phyloP scores from a whole-genome alignment of 345 rosid genomes.

The Lepidium sativum region DNA sequence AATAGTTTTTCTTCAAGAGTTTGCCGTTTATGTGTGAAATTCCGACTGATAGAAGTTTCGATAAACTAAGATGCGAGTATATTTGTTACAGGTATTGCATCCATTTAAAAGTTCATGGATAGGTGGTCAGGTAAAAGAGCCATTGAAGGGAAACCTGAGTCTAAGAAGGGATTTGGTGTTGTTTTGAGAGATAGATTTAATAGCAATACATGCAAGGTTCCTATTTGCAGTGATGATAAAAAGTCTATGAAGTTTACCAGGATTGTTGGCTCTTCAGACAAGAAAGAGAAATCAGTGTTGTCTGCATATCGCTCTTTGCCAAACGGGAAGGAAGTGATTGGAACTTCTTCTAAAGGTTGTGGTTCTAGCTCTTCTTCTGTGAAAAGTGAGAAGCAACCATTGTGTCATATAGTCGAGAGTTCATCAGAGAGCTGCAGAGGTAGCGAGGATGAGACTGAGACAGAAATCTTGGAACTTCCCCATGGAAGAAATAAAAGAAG shows the following conservation, averaged over 20 bases:
- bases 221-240: constrained; percentile 46
- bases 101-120: constrained; percentile 46
- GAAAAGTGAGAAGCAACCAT: constrained; percentile 29
- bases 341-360: constrained; percentile 58
- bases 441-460: constrained; percentile 45
- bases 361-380: constrained; percentile 27
- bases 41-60: not conserved
- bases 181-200: constrained; percentile 51
- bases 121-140: constrained; percentile 62
- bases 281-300: constrained; percentile 45
- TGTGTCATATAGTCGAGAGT: constrained; percentile 45
- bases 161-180: constrained; percentile 47
- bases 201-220: constrained; percentile 39
- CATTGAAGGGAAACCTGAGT: constrained; percentile 32
- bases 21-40: not conserved
- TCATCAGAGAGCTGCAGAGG: constrained; percentile 60
- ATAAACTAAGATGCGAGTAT: not conserved
- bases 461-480: constrained; percentile 26
- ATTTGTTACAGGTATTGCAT: constrained; percentile 31
- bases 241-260: constrained; percentile 45
- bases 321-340: constrained; percentile 55
- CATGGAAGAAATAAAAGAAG: constrained; percentile 41
- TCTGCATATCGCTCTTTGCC: constrained; percentile 39
- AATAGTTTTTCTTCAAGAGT: not conserved
- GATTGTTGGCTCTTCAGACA: constrained; percentile 37